Percentiles rank a stretch among this genome's conserved stretches.
Conservation (phyloP, 305 asterid species). For the Fraxinus floribunda region DNA sequence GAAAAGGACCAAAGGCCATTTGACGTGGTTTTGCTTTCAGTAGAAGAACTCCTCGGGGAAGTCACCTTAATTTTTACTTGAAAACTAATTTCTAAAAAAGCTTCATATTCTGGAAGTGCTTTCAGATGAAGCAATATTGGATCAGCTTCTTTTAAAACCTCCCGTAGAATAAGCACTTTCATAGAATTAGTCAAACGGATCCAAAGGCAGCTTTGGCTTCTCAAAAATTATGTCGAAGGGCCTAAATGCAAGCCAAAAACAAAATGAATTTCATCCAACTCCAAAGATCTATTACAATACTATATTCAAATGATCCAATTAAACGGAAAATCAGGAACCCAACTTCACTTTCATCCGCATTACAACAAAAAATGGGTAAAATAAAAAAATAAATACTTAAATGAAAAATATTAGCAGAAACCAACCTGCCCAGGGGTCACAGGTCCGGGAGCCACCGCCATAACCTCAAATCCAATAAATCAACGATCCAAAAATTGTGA, state of each 20-base stretch:
- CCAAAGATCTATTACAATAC: not conserved
- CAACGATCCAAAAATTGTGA: constrained; percentile 30
- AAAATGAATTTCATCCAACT: not conserved
- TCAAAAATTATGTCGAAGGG: not conserved
- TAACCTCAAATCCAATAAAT: constrained; percentile 33
- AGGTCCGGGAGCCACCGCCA: constrained; percentile 73
- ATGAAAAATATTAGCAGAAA: constrained; percentile 16
- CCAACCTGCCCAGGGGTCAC: constrained; percentile 84
- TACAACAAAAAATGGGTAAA: not conserved
- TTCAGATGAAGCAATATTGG: not conserved
- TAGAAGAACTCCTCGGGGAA: not conserved
- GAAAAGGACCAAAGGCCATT: not conserved
- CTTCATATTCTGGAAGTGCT: not conserved
- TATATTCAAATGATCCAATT: constrained; percentile 22
- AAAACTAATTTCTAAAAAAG: not conserved
- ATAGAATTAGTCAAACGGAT: not conserved
- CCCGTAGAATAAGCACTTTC: not conserved
- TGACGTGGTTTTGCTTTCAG: not conserved
- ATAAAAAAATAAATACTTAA: constrained; percentile 7
- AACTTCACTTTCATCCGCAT: constrained; percentile 16
- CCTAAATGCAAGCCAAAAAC: not conserved
- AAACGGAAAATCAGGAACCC: not conserved
- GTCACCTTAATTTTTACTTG: not conserved
- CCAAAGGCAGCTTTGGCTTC: not conserved
- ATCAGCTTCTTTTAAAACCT: not conserved